Conservation (phyloP, 768 basidiomycete species). For the Boletus pseudopeckii region DNA sequence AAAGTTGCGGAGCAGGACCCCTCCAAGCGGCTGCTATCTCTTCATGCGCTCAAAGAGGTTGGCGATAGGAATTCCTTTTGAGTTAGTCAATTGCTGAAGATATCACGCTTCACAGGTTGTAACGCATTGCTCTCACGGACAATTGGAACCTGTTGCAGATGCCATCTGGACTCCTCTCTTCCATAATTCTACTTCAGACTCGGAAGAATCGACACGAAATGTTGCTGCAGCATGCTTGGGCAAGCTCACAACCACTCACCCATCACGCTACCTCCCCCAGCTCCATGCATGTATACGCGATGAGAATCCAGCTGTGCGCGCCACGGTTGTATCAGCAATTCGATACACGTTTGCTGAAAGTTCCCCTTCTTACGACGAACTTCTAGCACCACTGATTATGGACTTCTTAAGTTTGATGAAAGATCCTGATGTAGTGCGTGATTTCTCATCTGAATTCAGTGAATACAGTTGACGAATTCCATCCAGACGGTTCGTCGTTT, state of each 20-base stretch:
- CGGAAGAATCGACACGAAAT: slow-evolving; percentile 90
- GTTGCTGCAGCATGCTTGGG: slow-evolving; percentile 96
- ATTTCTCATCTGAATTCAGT: not conserved
- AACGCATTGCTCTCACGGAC: slow-evolving; percentile 80
- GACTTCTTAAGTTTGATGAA: slow-evolving; percentile 89
- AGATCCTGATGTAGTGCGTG: slow-evolving; percentile 79
- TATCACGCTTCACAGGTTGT: slow-evolving; percentile 58
- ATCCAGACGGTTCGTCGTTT: slow-evolving; percentile 83
- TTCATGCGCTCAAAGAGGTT: slow-evolving; percentile 94
- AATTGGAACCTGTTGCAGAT: slow-evolving; percentile 85
- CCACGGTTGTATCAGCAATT: slow-evolving; percentile 89
- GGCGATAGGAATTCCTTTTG: slow-evolving; percentile 7
- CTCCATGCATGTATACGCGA: slow-evolving; percentile 81
- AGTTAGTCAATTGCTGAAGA: not conserved
- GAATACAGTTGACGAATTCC: not conserved
- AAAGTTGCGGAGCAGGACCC: slow-evolving; percentile 71
- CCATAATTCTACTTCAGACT: slow-evolving; percentile 74
- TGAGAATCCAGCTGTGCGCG: slow-evolving; percentile 65
- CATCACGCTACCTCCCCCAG: slow-evolving; percentile 87
- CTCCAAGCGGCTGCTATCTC: slow-evolving; percentile 76
- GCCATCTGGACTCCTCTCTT: slow-evolving; percentile 90
- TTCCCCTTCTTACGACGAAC: slow-evolving; percentile 80
- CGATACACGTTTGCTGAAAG: slow-evolving; percentile 89
- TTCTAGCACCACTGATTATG: slow-evolving; percentile 82
- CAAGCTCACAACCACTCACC: slow-evolving; percentile 89